A percentile compares a stretch with the other conserved stretches of the same genome.
phyloP scores from a whole-genome alignment of 805 yeast genomes.

The Yarrowia sp. region DNA sequence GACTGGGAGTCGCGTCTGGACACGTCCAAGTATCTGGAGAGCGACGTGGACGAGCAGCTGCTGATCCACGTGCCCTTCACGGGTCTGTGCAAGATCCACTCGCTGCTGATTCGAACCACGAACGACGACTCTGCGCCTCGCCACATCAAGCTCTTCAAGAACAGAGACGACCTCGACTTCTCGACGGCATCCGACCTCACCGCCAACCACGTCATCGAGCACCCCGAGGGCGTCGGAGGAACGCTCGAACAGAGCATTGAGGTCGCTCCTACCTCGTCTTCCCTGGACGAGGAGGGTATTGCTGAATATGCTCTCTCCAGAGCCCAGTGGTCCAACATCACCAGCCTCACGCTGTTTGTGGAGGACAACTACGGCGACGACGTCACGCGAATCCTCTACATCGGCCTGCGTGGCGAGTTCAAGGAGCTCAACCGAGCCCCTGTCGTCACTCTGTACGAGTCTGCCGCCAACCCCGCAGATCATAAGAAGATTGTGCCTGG shows the following conservation, averaged over 20 bases:
- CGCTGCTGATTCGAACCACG: slow-evolving; percentile 66
- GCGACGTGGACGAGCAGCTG: slow-evolving; percentile 81
- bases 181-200: slow-evolving; percentile 52
- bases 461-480: slow-evolving; percentile 90
- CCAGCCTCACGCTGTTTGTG: slow-evolving; percentile 64
- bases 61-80: slow-evolving; percentile 78
- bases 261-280: slow-evolving; percentile 12
- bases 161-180: slow-evolving; percentile 69
- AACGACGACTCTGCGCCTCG: slow-evolving; percentile 66
- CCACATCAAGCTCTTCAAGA: slow-evolving; percentile 68
- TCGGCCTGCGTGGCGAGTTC: slow-evolving; percentile 73
- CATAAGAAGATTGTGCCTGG: slow-evolving; percentile 49
- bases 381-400: slow-evolving; percentile 55
- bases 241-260: slow-evolving; percentile 37
- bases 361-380: slow-evolving; percentile 64
- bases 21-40: slow-evolving; percentile 47
- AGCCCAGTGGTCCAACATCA: slow-evolving; percentile 66
- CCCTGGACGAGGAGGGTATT: slow-evolving; percentile 49
- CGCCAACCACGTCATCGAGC: slow-evolving; percentile 54
- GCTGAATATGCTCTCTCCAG: slow-evolving; percentile 83
- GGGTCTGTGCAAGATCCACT: slow-evolving; percentile 68
- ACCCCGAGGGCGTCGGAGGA: slow-evolving; percentile 54
- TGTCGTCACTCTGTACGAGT: slow-evolving; percentile 74
- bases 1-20: slow-evolving; percentile 49
- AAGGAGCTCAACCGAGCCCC: slow-evolving; percentile 51